Conservation (phyloP, 176 grass and related monocot genomes). For the Carex pumila region DNA sequence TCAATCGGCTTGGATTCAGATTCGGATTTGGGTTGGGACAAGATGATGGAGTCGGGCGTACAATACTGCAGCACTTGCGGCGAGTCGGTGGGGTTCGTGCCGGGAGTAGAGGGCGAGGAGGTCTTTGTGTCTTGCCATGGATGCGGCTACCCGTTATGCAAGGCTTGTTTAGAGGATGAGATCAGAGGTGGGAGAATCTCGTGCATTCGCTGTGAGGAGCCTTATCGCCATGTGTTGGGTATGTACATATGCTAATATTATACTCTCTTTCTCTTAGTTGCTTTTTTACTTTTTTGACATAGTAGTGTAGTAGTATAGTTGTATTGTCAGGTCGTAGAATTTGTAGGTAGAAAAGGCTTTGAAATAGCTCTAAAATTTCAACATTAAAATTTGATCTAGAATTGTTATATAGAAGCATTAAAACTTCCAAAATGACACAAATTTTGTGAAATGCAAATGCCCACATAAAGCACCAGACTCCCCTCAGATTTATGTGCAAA, state of each 20-base stretch:
- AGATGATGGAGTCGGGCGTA: conserved; percentile 38
- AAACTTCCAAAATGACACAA: not conserved
- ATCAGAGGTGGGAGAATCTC: conserved; percentile 49
- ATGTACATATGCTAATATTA: not conserved
- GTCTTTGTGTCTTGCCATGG: conserved; percentile 63
- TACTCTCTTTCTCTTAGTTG: not conserved
- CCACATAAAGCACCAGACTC: not conserved
- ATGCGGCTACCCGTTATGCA: conserved; percentile 80
- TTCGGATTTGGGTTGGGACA: conserved; percentile 5
- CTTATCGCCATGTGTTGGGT: conserved; percentile 41
- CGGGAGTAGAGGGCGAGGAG: conserved; percentile 18
- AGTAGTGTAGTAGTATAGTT: not conserved
- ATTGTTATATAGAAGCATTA: not conserved
- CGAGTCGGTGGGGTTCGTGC: conserved; percentile 37
- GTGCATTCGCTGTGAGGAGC: conserved; percentile 67
- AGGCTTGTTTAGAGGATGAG: conserved; percentile 76
- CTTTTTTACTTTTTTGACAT: not conserved
- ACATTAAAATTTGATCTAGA: not conserved
- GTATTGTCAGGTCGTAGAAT: not conserved
- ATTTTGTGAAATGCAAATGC: not conserved
- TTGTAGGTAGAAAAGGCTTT: not conserved
- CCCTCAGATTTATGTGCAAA: not conserved
- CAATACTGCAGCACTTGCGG: conserved; percentile 69
- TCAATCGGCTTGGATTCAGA: not conserved
- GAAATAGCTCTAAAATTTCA: not conserved